Evolutionary conservation across 73 alveolate species (phyloP).

Genomic region (Uronychia binucleata): DNA sequence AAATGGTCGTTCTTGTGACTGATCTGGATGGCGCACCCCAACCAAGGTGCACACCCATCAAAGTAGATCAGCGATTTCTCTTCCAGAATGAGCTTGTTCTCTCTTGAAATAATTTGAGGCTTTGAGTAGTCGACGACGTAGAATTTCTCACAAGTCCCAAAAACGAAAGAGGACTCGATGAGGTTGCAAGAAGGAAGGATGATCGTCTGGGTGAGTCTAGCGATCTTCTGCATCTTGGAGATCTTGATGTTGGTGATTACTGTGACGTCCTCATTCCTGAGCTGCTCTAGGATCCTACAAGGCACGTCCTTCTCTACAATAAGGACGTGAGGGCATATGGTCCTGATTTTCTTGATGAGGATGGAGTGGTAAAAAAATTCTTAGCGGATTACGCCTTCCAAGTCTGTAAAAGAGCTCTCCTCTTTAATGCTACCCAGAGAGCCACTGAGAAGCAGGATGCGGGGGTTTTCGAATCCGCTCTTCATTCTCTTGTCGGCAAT

Average conservation of each 20-base stretch:
- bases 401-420: constrained; percentile 36
- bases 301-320: constrained; percentile 74
- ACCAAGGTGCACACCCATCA: not conserved
- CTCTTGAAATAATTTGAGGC: not conserved
- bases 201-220: constrained; percentile 10
- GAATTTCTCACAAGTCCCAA: constrained; percentile 23
- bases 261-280: constrained; percentile 59
- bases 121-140: not conserved
- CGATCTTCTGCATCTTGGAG: constrained; percentile 8
- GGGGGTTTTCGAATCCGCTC: constrained; percentile 55
- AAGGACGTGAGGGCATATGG: constrained; percentile 72
- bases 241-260: constrained; percentile 40
- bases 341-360: constrained; percentile 58
- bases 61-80: not conserved
- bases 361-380: constrained; percentile 62
- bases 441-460: constrained; percentile 61
- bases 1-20: not conserved
- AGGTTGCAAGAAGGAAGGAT: constrained; percentile 4
- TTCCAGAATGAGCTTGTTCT: not conserved
- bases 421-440: constrained; percentile 36
- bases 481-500: constrained; percentile 70
- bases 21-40: not conserved
- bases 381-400: constrained; percentile 39
- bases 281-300: constrained; percentile 41
- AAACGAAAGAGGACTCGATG: not conserved